These are phyloP conservation scores for Rhizopogon vesiculosus DNA, from an alignment of 768 basidiomycete species.

Conservation along the genomic window DNA sequence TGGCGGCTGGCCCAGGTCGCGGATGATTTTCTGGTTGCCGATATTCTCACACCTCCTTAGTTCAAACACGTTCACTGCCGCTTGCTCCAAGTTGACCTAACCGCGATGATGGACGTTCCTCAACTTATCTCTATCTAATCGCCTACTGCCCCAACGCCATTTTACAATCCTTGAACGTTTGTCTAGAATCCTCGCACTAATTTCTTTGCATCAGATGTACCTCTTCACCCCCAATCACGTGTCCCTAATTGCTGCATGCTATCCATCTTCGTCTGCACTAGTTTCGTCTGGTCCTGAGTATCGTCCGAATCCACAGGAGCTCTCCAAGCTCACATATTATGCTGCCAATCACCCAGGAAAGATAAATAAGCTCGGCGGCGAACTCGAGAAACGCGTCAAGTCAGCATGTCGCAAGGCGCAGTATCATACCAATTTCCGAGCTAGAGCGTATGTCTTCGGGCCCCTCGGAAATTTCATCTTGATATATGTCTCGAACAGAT, in stretches of 20 bases:
- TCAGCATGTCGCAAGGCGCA: conserved; percentile 63
- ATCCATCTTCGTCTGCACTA: conserved; percentile 74
- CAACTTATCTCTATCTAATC: background rate
- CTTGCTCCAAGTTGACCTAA: background rate
- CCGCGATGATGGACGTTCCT: background rate
- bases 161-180: background rate
- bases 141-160: background rate
- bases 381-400: conserved; percentile 71
- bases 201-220: conserved; percentile 42
- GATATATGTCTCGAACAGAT: conserved; percentile 32
- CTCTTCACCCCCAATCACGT: conserved; percentile 82
- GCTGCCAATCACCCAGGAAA: conserved; percentile 81
- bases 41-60: background rate
- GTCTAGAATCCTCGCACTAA: background rate
- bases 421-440: conserved; percentile 64
- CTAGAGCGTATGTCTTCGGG: conserved; percentile 62
- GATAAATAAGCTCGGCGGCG: conserved; percentile 67
- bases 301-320: conserved; percentile 78
- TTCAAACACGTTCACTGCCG: background rate
- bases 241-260: conserved; percentile 79
- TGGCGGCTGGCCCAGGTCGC: too few relatives aligned
- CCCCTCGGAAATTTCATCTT: background rate
- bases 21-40: too few relatives aligned
- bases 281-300: conserved; percentile 73
- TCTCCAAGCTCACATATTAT: conserved; percentile 83